Base-by-base conservation (phyloP, 1,284 basidiomycete genomes). In the Ganoderma resinaceum region DNA sequence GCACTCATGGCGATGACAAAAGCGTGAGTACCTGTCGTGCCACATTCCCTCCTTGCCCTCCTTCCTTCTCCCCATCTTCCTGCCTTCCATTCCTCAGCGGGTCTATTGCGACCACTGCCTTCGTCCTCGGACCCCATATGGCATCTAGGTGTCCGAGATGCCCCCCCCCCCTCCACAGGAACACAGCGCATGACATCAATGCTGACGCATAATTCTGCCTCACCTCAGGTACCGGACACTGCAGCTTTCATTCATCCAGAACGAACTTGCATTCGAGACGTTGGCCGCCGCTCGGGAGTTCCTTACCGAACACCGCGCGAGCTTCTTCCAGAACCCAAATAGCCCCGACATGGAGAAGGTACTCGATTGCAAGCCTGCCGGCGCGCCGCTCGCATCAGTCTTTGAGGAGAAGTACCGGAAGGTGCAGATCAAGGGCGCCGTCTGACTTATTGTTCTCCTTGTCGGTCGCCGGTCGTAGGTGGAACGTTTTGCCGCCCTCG, bases 1-100 rank as follows among this genome's bases (percentile, higher is more conserved):
- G 96, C 96, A 1, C 82, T 99, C 67, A 88, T 95, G 75, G 89
- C 94, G 74, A 96, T 99, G 84, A 89, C 95, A 46, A 97, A 94
- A 87, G 93, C 94, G 96, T 97, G 75, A 78, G 96, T 85, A 43
- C 37, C 61, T 63, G 3, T 20, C 60, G 11, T 16, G 63, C 53
- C 52, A 57, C 61, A 61, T 43, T n/a, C 46, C 63, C 46, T 58
- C 38, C 40, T 37, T 40, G 31, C 62, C 42, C 38, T 38, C 23
- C 14, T 40, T n/a, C 40, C n/a, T 64, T 55, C 42, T 40, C 52
- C 55, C 46, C 49, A 12, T 64, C 49, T 57, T 31, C 26, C 52
- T 52, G 42, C 62, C 61, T 62, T 62, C 61, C 61, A 59, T 64
- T 59, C 53, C 42, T 58, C 31, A 16, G 33, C 29, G 46, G 46